phyloP scores from a whole-genome alignment of 2,329 filamentous ascomycete genomes.

The Pyricularia sp. region DNA sequence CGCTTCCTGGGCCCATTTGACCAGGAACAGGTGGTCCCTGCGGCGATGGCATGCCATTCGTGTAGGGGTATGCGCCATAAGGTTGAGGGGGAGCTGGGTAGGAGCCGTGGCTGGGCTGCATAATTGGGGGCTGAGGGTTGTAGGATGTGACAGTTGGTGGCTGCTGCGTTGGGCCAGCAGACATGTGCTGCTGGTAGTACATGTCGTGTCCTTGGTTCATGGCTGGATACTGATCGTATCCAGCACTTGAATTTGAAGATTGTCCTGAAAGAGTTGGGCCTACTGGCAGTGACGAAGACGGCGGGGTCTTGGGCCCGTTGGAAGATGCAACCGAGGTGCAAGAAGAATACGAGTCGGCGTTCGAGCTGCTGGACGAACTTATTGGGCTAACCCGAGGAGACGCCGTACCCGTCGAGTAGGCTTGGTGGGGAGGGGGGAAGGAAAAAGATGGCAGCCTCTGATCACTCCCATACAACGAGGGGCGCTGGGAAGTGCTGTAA shows the following conservation, averaged over 20 bases:
- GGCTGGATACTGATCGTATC: conserved; percentile 36
- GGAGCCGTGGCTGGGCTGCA: conserved; percentile 62
- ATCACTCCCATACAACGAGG: conserved; percentile 56
- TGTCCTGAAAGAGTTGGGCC: conserved; percentile 33
- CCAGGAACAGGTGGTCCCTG: conserved; percentile 60
- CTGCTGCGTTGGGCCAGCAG: conserved; percentile 63
- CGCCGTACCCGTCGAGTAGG: conserved; percentile 61
- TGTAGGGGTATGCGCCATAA: conserved; percentile 70
- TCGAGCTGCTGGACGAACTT: conserved; percentile 46
- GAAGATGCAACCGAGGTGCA: conserved; percentile 46
- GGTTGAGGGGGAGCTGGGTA: conserved; percentile 54
- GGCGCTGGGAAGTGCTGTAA: conserved; percentile 57
- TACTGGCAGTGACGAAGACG: conserved; percentile 58
- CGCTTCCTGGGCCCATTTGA: conserved; percentile 52
- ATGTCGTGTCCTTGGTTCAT: conserved; percentile 87
- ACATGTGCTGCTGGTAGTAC: conserved; percentile 76
- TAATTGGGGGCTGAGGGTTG: conserved; percentile 63
- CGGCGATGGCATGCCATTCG: conserved; percentile 74
- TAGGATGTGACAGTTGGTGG: conserved; percentile 69
- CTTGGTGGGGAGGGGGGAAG: conserved; percentile 58
- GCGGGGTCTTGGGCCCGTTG: conserved; percentile 60
- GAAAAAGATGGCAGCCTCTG: conserved; percentile 63
- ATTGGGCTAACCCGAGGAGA: conserved; percentile 71
- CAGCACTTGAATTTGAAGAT: conserved; percentile 25
- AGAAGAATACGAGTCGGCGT: conserved; percentile 43